Base-by-base conservation (phyloP, 352 stramenopile species). In the Thalassiosira ordinaria region DNA sequence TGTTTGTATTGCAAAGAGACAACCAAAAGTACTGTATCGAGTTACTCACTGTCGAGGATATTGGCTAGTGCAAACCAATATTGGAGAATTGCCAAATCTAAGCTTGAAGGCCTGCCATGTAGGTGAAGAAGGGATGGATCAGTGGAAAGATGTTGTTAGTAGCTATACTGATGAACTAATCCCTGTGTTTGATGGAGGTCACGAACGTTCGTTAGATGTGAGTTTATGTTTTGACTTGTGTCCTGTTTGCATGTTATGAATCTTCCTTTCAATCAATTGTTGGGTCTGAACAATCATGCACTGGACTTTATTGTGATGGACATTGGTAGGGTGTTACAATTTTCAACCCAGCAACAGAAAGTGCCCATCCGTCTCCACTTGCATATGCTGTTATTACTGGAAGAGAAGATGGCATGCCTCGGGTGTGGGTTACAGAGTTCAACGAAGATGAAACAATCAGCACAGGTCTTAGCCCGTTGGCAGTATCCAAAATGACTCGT, bases 61-160 rank as follows among this genome's bases (percentile, higher is more conserved):
- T 71, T 98, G 97, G 63, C 97, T 97, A 81, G 96, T 99, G 52
- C 89, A 94, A 63, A 98, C 96, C 24, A 99, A 99, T 90, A 92
- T 95, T 61, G 95, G 96, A 78, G 94, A 93, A 64, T 92, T 93
- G 24, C 96, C 91, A 20, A 98, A 99, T 85, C 97, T 98, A 78
- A 96, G 97, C 73, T 65, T 99, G 62, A 97, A 91, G 95, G 91
- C 89, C 55, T 73, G 91, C 90, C 47, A 79, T 85, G 11, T 89
- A 61, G 74, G 83, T 47, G 49, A 91, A 65, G 77, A 81, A 46
- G 22, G 27, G 16, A 65, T 75, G 37, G 80, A 92, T 8, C 66
- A 96, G 53, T 99, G 97, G 97, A 88, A 89, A 27, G 92, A 98
- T 73, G 85, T 97, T 22, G 59, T 63, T 22, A 29, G 49, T 55